Base-by-base conservation (phyloP, 2,329 filamentous ascomycete species). In the Aspergillus clavatus region DNA sequence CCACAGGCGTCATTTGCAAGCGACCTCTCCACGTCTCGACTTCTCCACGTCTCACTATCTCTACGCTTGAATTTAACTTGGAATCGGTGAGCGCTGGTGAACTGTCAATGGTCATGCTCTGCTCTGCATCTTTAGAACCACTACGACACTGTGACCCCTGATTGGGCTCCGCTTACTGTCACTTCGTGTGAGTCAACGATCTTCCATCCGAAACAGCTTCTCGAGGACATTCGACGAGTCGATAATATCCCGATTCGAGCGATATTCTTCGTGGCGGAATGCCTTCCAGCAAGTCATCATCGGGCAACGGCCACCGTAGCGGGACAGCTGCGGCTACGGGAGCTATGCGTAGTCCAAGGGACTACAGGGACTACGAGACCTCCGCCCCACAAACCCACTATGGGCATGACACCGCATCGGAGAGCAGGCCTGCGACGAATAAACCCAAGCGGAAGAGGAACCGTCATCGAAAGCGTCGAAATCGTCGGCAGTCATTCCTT, bases 401-500 rank as follows among this genome's bases (percentile, higher is more conserved):
- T 40, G 51, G n/a, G n/a, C n/a, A n/a, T n/a, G n/a, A 55, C 51
- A 54, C 58, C 45, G 54, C 52, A 36, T 37, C 47, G 36, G 52
- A 55, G 42, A 49, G 38, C 43, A 49, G 47, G 47, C 43, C 53
- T 42, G 52, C 47, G 16, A 54, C 52, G 24, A 48, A 50, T 37
- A 62, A 62, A 42, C 43, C 58, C 7, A 67, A 61, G 50, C 62
- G 61, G 58, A 82, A 83, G 73, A 87, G 88, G 57, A 84, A 89
- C 65, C 81, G 87, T 36, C 83, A 81, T 24, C 85, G 86, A 28
- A 90, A 84, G 75, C 89, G 89, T 71, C 86, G 86, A 68, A 82
- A 81, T 50, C 80, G 89, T 52, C 80, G 87, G 51, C 87, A 87
- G 71, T 95, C 89, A 7, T 95, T 95, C 62, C 84, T 86, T 19